These are phyloP conservation scores for Myxozyma vanderwaltii DNA, from an alignment of 805 yeast species.

Conservation along the genomic window DNA sequence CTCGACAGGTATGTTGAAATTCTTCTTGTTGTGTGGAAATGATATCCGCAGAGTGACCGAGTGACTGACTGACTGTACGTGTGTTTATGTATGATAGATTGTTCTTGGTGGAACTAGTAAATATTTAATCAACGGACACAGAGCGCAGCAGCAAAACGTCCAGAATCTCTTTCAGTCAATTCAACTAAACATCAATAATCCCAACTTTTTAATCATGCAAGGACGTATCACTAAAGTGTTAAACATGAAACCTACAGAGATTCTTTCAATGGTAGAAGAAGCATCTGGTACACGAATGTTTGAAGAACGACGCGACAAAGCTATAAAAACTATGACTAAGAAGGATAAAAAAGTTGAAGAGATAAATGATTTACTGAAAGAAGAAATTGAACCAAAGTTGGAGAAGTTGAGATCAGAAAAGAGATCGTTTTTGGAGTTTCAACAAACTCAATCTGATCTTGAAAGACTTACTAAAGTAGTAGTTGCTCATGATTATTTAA, in stretches of 20 bases:
- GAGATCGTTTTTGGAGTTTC: slow-evolving; percentile 79
- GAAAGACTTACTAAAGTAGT: slow-evolving; percentile 75
- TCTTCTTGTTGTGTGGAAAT: neutral
- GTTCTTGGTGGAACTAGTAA: slow-evolving; percentile 89
- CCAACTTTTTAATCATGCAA: slow-evolving; percentile 97
- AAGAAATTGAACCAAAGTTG: slow-evolving; percentile 91
- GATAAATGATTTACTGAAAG: slow-evolving; percentile 68
- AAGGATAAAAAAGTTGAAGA: slow-evolving; percentile 83
- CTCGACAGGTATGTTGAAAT: slow-evolving; percentile 59
- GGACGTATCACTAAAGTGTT: slow-evolving; percentile 96
- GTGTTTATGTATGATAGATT: slow-evolving; percentile 43
- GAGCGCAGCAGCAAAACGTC: slow-evolving; percentile 93
- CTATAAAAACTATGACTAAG: slow-evolving; percentile 86
- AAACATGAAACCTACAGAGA: slow-evolving; percentile 93
- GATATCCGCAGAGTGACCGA: neutral
- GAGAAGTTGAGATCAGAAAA: slow-evolving; percentile 80
- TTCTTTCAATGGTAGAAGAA: slow-evolving; percentile 88
- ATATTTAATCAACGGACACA: slow-evolving; percentile 90
- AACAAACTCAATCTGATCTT: slow-evolving; percentile 76
- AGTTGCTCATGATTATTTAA: slow-evolving; percentile 71
- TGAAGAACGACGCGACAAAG: slow-evolving; percentile 89
- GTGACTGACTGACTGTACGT: no score
- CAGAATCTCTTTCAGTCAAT: slow-evolving; percentile 89
- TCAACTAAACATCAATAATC: slow-evolving; percentile 93
- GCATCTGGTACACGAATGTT: slow-evolving; percentile 98